Conservation (phyloP, 2,329 filamentous ascomycete genomes). For the Xylaria sp. region DNA sequence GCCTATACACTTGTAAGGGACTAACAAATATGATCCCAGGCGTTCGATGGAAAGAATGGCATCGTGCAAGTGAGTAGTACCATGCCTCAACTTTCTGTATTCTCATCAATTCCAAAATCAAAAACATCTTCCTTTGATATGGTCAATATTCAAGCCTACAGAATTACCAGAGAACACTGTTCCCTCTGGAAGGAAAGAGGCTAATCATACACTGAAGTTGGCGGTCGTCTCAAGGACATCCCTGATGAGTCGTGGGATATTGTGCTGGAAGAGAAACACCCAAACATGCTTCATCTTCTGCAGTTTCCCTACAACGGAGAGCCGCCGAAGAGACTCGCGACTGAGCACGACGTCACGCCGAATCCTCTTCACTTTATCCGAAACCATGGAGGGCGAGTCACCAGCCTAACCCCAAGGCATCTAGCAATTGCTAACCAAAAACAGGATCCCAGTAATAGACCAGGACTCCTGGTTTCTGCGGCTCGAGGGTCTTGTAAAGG, state of each 20-base stretch:
- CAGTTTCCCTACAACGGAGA: slow-evolving; percentile 75
- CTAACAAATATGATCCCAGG: slow-evolving; percentile 32
- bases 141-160: background rate
- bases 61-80: slow-evolving; percentile 55
- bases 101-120: background rate
- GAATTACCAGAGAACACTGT: background rate
- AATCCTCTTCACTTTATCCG: slow-evolving; percentile 72
- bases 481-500: slow-evolving; percentile 70
- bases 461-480: slow-evolving; percentile 63
- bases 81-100: background rate
- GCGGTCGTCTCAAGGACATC: slow-evolving; percentile 57
- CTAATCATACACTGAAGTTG: slow-evolving; percentile 46
- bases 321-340: slow-evolving; percentile 67
- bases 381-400: slow-evolving; percentile 71
- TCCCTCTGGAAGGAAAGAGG: background rate
- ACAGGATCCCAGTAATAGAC: slow-evolving; percentile 71
- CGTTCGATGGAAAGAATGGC: slow-evolving; percentile 67
- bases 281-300: slow-evolving; percentile 70
- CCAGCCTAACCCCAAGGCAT: background rate
- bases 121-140: too few species aligned
- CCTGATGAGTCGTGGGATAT: slow-evolving; percentile 69
- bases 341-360: slow-evolving; percentile 65
- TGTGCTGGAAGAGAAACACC: slow-evolving; percentile 67
- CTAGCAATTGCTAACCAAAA: slow-evolving; percentile 5
- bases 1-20: background rate